Conservation (phyloP, 495 filamentous ascomycete genomes). For the Hypoxylon lienhwacheense region DNA sequence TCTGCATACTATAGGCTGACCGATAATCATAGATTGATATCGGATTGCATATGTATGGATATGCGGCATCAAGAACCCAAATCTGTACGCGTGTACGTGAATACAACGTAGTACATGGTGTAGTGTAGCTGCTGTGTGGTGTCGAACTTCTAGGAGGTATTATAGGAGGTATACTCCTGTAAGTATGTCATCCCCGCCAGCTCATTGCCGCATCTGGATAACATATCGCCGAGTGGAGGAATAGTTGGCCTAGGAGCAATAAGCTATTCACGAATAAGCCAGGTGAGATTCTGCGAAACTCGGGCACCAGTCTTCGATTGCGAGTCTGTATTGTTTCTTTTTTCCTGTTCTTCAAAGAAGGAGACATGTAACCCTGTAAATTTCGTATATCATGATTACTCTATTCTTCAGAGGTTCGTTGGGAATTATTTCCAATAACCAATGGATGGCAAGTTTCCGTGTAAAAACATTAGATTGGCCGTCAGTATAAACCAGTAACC, state of each 20-base stretch:
- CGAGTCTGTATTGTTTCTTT: constrained; percentile 21
- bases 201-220: constrained; percentile 31
- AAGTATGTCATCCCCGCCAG: not conserved
- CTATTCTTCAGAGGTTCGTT: constrained; percentile 21
- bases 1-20: constrained; percentile 37
- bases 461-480: constrained; percentile 25
- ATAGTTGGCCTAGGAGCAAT: constrained; percentile 4
- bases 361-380: constrained; percentile 11
- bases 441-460: constrained; percentile 10
- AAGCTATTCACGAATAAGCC: constrained; percentile 17
- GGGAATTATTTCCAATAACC: constrained; percentile 8
- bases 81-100: constrained; percentile 21
- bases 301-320: constrained; percentile 10
- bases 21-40: constrained; percentile 40
- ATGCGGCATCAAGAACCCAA: constrained; percentile 29
- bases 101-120: constrained; percentile 20
- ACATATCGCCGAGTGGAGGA: constrained; percentile 28
- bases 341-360: constrained; percentile 8
- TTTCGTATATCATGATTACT: constrained; percentile 24
- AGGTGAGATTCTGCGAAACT: constrained; percentile 25
- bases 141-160: not conserved
- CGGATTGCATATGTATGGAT: constrained; percentile 18
- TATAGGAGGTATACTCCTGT: not conserved
- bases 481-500: constrained; percentile 20
- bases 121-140: not conserved